These are phyloP conservation scores for Cystobasidium ongulense DNA, from an alignment of 768 basidiomycete species.

Conservation along the genomic window DNA sequence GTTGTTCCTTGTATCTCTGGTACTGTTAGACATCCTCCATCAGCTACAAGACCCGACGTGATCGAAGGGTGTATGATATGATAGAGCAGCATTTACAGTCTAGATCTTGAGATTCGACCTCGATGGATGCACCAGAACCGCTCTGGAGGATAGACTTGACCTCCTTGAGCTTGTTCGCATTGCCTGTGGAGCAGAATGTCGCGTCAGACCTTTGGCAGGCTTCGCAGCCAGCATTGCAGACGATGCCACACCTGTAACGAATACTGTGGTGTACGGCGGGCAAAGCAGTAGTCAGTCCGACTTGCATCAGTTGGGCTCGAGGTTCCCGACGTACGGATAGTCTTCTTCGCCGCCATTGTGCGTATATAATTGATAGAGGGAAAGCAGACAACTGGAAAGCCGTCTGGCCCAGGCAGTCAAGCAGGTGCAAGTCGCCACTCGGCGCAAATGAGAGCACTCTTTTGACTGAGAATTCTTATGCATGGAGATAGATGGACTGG, in stretches of 20 bases:
- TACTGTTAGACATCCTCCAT: constrained; percentile 51
- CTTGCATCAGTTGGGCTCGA: background rate
- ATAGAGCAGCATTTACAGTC: background rate
- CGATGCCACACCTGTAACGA: background rate
- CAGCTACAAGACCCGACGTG: background rate
- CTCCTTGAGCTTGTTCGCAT: constrained; percentile 26
- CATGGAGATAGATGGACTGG: no score
- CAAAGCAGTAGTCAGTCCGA: no score
- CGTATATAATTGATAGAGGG: background rate
- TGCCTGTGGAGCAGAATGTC: constrained; percentile 2
- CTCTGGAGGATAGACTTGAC: constrained; percentile 8
- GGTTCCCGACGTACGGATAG: background rate
- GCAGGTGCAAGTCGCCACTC: background rate
- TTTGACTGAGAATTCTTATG: no score
- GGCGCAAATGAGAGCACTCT: no score
- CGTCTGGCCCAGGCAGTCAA: background rate
- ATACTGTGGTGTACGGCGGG: background rate
- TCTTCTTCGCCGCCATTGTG: background rate
- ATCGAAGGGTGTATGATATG: background rate
- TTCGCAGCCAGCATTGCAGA: background rate
- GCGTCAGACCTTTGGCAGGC: no score
- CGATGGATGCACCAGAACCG: background rate
- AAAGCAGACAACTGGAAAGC: background rate
- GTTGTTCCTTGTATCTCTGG: constrained; percentile 92
- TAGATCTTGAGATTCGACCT: constrained; percentile 8